A percentile compares a stretch with the other conserved stretches of the same genome.
Evolutionary conservation across 306 rosid genomes (phyloP).

Genomic region (Betula pendula): DNA sequence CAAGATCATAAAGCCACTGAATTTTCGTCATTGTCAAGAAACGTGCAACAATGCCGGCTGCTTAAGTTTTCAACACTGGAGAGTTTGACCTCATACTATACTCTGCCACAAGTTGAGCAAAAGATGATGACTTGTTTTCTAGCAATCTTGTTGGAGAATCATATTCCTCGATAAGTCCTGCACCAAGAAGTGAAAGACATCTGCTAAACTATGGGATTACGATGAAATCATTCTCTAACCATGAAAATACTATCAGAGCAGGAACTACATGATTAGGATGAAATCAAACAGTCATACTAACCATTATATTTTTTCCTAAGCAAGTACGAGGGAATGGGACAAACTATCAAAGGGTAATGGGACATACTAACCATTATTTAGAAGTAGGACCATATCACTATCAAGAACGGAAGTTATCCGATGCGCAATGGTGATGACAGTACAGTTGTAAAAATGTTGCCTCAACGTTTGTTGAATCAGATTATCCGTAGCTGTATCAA

Average conservation of each 20-base stretch:
- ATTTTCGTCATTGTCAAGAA: slow-evolving; percentile 14
- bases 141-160: slow-evolving; percentile 12
- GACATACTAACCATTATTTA: slow-evolving; percentile 44
- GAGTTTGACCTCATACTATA: slow-evolving; percentile 39
- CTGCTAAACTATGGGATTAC: not conserved
- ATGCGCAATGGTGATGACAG: slow-evolving; percentile 63
- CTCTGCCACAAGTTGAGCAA: slow-evolving; percentile 21
- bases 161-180: slow-evolving; percentile 16
- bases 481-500: slow-evolving; percentile 88
- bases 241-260: not conserved
- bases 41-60: not conserved
- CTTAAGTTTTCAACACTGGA: slow-evolving; percentile 17
- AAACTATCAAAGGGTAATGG: not conserved
- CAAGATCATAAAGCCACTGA: not conserved
- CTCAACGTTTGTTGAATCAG: slow-evolving; percentile 72
- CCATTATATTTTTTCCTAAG: not conserved
- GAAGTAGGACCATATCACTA: slow-evolving; percentile 69
- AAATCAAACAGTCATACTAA: not conserved
- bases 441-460: slow-evolving; percentile 61
- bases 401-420: slow-evolving; percentile 37
- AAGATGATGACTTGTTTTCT: slow-evolving; percentile 21
- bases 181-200: not conserved
- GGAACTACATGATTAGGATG: not conserved
- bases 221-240: not conserved
- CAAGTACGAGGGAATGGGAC: no score